These are phyloP conservation scores for Punica granatum DNA, from an alignment of 345 rosid genomes.

Conservation along the genomic window DNA sequence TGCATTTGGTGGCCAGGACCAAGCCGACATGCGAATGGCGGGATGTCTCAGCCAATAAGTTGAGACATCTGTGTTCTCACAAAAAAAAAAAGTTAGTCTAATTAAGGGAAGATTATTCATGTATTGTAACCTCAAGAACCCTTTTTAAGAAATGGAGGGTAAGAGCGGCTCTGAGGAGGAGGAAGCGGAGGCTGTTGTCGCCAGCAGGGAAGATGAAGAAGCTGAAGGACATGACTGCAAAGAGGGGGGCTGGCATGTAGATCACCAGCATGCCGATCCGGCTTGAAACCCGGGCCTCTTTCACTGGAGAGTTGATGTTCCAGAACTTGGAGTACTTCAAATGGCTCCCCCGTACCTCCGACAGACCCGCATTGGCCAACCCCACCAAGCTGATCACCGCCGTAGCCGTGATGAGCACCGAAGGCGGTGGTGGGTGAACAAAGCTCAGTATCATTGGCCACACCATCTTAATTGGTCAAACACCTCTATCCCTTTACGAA, in stretches of 20 bases:
- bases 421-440: conserved; percentile 32
- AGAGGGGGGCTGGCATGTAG: conserved; percentile 57
- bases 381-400: conserved; percentile 23
- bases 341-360: conserved; percentile 39
- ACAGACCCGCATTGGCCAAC: conserved; percentile 27
- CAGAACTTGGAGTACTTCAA: conserved; percentile 57
- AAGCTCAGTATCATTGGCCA: conserved; percentile 10
- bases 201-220: conserved; percentile 28
- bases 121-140: conserved; percentile 32
- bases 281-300: conserved; percentile 26
- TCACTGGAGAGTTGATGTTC: conserved; percentile 3
- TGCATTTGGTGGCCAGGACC: no score
- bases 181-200: conserved; percentile 35
- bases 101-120: neutral
- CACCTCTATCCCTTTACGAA: no score
- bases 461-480: no score
- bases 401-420: conserved; percentile 24
- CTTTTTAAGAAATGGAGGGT: conserved; percentile 74
- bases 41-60: no score
- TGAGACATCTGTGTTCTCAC: no score
- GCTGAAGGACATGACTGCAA: conserved; percentile 40
- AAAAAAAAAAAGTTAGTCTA: no score
- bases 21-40: no score
- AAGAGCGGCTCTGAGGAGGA: conserved; percentile 39
- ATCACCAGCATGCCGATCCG: conserved; percentile 48